Conservation (phyloP, 768 basidiomycete genomes). For the Gloeopeniophorella convolvens region DNA sequence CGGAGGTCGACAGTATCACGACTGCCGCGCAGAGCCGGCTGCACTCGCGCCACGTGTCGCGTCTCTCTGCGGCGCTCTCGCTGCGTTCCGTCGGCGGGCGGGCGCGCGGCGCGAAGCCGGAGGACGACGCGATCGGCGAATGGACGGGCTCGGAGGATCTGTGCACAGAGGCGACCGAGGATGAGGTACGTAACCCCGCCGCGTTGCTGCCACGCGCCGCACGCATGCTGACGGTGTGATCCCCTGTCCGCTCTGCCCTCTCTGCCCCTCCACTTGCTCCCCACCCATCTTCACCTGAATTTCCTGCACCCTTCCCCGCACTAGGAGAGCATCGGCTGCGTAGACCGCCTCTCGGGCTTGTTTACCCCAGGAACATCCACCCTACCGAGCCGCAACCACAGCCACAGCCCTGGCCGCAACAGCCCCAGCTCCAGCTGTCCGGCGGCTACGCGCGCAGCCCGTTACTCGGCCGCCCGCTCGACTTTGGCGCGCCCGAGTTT, state of each 20-base stretch:
- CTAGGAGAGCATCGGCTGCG: constrained; percentile 46
- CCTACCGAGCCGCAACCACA: constrained; percentile 27
- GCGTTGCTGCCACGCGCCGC: constrained; percentile 16
- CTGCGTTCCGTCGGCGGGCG: constrained; percentile 52
- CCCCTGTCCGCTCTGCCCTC: background rate
- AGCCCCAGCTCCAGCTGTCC: too few species aligned
- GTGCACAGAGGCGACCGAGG: constrained; percentile 51
- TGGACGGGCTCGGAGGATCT: constrained; percentile 84
- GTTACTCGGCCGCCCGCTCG: constrained; percentile 43
- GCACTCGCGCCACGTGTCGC: constrained; percentile 68
- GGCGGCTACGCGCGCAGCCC: too few species aligned
- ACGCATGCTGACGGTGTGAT: constrained; percentile 2
- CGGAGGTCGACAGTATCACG: constrained; percentile 35
- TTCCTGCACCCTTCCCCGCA: constrained; percentile 69
- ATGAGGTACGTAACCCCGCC: constrained; percentile 46
- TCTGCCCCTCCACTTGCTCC: constrained; percentile 3
- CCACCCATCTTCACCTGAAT: constrained; percentile 38
- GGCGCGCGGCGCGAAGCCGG: constrained; percentile 22
- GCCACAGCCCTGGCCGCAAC: too few species aligned
- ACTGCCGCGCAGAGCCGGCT: constrained; percentile 44
- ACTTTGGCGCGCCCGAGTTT: constrained; percentile 74
- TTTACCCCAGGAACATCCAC: constrained; percentile 27
- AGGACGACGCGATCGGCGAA: constrained; percentile 48
- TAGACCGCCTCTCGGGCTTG: constrained; percentile 31
- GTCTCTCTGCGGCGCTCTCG: constrained; percentile 60